Evolutionary conservation across 2,329 filamentous ascomycete genomes (phyloP).

Genomic region (Fusarium sp.): DNA sequence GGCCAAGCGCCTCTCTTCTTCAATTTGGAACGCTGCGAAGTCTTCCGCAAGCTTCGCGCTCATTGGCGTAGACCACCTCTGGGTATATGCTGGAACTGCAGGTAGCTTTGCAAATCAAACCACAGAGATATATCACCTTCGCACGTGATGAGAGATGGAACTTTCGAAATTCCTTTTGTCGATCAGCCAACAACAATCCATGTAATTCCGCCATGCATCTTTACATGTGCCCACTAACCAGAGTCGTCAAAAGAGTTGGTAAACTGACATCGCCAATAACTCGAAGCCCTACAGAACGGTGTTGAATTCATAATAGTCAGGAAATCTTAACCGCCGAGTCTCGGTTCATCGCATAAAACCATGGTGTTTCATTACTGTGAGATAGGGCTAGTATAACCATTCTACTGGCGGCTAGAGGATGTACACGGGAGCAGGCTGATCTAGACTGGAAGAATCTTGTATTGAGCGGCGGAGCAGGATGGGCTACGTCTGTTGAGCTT

Average conservation of each 20-base stretch:
- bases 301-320: background rate
- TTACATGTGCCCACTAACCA: background rate
- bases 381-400: background rate
- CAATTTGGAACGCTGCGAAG: background rate
- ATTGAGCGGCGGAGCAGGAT: background rate
- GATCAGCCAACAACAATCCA: background rate
- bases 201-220: background rate
- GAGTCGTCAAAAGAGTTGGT: background rate
- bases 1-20: background rate
- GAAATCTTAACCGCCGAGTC: background rate
- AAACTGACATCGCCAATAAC: background rate
- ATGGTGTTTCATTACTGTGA: background rate
- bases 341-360: background rate
- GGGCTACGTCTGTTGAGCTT: background rate
- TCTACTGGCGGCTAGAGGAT: background rate
- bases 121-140: background rate
- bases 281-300: background rate
- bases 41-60: background rate
- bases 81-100: background rate
- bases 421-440: too few species aligned
- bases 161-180: background rate
- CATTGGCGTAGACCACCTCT: background rate
- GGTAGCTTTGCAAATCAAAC: background rate
- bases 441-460: background rate
- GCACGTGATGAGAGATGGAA: background rate